These are phyloP conservation scores for Lentithecium fluviatile DNA, from an alignment of 495 filamentous ascomycete species.

Conservation along the genomic window DNA sequence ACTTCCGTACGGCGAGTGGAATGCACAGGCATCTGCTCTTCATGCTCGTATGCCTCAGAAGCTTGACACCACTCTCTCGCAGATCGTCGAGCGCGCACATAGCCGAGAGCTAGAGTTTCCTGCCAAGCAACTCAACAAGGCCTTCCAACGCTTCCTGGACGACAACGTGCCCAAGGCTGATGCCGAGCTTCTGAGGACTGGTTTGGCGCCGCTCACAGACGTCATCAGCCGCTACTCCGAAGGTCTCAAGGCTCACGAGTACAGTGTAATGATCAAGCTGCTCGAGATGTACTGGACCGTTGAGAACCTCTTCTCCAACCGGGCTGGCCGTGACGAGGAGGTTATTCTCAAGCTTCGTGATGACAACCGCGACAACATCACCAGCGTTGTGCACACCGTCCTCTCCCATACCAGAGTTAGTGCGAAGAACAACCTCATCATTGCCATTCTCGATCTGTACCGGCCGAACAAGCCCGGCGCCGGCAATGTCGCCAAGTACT, in stretches of 20 bases:
- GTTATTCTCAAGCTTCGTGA: constrained; percentile 92
- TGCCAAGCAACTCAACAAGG: constrained; percentile 80
- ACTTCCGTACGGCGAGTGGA: constrained; percentile 95
- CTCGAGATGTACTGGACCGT: constrained; percentile 77
- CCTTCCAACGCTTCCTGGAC: constrained; percentile 81
- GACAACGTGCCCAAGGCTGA: constrained; percentile 73
- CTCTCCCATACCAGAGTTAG: constrained; percentile 90
- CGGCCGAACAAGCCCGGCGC: constrained; percentile 88
- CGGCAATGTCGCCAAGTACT: constrained; percentile 83
- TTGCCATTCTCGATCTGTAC: constrained; percentile 92
- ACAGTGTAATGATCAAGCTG: constrained; percentile 72
- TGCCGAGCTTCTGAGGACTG: constrained; percentile 66
- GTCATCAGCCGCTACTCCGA: constrained; percentile 83
- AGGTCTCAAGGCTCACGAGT: constrained; percentile 88
- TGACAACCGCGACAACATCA: constrained; percentile 89
- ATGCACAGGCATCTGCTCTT: constrained; percentile 88
- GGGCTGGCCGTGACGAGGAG: constrained; percentile 85
- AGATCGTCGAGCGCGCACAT: constrained; percentile 79
- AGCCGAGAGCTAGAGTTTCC: constrained; percentile 84
- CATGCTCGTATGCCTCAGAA: constrained; percentile 95
- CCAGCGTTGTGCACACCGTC: constrained; percentile 78
- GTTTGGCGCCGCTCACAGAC: constrained; percentile 72
- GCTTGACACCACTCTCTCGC: constrained; percentile 75
- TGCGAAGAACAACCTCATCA: constrained; percentile 89
- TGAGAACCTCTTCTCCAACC: constrained; percentile 82